These are phyloP conservation scores for Fusarium subtropicale DNA, from an alignment of 2,329 filamentous ascomycete species.

Conservation along the genomic window DNA sequence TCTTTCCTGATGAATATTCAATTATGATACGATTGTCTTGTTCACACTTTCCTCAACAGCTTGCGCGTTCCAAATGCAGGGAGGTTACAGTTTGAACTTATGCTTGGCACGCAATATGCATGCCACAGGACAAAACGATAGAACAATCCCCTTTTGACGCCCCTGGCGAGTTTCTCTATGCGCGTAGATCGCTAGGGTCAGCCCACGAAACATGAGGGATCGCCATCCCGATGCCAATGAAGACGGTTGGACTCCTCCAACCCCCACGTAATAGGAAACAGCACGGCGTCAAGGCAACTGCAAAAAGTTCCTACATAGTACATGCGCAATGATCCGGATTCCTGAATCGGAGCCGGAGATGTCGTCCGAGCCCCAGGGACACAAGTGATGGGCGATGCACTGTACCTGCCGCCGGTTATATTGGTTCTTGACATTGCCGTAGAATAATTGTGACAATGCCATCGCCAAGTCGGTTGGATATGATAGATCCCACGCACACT, in stretches of 20 bases:
- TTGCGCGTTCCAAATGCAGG: conserved; percentile 7
- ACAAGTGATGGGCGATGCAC: background rate
- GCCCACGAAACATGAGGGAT: conserved; percentile 7
- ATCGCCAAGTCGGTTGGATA: conserved; percentile 1
- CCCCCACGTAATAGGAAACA: conserved; percentile 1
- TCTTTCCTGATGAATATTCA: conserved; percentile 2
- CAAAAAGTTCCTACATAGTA: background rate
- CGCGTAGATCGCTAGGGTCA: background rate
- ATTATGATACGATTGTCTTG: background rate
- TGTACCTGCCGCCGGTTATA: conserved; percentile 8
- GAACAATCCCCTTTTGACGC: conserved; percentile 3
- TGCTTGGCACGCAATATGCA: conserved; percentile 6
- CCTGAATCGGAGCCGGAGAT: conserved; percentile 6
- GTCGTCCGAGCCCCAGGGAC: conserved; percentile 3
- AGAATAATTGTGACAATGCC: conserved; percentile 4
- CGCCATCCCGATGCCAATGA: conserved; percentile 13
- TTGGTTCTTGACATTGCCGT: background rate
- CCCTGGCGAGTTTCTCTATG: background rate
- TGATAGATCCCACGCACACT: conserved; percentile 15
- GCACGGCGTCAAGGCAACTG: background rate
- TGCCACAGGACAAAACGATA: background rate
- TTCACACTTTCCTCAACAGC: background rate
- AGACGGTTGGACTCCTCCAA: background rate
- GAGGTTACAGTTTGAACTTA: background rate
- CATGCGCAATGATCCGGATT: conserved; percentile 1